These are phyloP conservation scores for Mycena leptocephala DNA, from an alignment of 768 basidiomycete genomes.

Conservation along the genomic window DNA sequence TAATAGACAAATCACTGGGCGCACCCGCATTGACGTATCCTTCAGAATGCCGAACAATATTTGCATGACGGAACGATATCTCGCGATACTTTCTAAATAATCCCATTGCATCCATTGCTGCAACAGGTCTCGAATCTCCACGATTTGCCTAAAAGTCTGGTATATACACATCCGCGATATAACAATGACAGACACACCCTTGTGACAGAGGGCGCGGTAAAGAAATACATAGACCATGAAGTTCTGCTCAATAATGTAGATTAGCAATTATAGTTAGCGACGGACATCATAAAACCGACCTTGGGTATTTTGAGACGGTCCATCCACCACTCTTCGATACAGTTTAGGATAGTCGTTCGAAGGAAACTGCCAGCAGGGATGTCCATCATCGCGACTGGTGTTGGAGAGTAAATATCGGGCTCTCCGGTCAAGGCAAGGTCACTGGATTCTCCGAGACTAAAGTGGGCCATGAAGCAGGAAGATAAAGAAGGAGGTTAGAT, in stretches of 20 bases:
- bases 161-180: background rate
- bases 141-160: background rate
- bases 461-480: too few species aligned
- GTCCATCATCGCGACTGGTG: background rate
- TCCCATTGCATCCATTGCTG: constrained; percentile 9
- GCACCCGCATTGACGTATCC: background rate
- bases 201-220: constrained; percentile 2
- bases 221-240: constrained; percentile 4
- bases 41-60: constrained; percentile 10
- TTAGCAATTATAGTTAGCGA: background rate
- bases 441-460: background rate
- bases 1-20: background rate
- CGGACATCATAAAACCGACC: background rate
- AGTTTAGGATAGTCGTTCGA: background rate
- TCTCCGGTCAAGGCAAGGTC: background rate
- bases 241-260: background rate
- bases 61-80: constrained; percentile 14
- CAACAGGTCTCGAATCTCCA: constrained; percentile 2
- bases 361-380: background rate
- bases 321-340: background rate
- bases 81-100: constrained; percentile 6
- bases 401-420: background rate
- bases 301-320: background rate
- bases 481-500: background rate
- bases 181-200: background rate